A percentile compares a stretch with the other conserved stretches of the same genome.
Conservation (phyloP, 1,139 yeast species). For the Lodderomyces theae region DNA sequence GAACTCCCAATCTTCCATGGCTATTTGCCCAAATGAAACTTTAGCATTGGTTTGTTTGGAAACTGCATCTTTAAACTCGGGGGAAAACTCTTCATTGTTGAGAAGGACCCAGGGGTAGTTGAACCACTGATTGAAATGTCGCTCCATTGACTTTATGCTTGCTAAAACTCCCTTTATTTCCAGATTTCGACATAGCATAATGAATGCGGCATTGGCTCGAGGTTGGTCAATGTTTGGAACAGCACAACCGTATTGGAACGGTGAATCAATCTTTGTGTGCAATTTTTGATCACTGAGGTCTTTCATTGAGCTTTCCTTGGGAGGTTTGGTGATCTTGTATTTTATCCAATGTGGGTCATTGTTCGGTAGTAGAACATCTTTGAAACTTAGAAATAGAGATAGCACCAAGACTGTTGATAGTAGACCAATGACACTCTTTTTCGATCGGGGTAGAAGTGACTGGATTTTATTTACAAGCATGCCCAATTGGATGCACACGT, state of each 20-base stretch:
- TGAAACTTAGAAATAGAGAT: neutral
- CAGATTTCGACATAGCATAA: slow-evolving; percentile 75
- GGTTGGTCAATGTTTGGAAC: slow-evolving; percentile 29
- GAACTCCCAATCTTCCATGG: slow-evolving; percentile 65
- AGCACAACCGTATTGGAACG: slow-evolving; percentile 54
- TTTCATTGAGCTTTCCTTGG: neutral
- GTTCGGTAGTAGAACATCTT: slow-evolving; percentile 4
- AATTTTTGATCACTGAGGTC: slow-evolving; percentile 16
- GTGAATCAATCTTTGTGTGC: slow-evolving; percentile 33
- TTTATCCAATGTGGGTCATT: slow-evolving; percentile 13
- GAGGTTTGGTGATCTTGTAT: slow-evolving; percentile 3
- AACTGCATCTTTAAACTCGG: slow-evolving; percentile 56
- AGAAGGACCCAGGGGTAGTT: slow-evolving; percentile 86
- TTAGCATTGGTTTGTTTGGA: slow-evolving; percentile 48
- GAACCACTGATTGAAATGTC: slow-evolving; percentile 88
- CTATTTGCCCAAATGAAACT: slow-evolving; percentile 70
- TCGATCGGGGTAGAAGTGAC: neutral
- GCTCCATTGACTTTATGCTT: slow-evolving; percentile 70
- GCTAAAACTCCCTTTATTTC: slow-evolving; percentile 68
- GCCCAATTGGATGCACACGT: no score
- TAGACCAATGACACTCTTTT: neutral
- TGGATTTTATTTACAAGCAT: neutral
- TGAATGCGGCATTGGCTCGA: slow-evolving; percentile 73
- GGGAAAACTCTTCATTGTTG: slow-evolving; percentile 71
- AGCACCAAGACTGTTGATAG: neutral